Base-by-base conservation (phyloP, 306 rosid species). In the Cicer bijugum region DNA sequence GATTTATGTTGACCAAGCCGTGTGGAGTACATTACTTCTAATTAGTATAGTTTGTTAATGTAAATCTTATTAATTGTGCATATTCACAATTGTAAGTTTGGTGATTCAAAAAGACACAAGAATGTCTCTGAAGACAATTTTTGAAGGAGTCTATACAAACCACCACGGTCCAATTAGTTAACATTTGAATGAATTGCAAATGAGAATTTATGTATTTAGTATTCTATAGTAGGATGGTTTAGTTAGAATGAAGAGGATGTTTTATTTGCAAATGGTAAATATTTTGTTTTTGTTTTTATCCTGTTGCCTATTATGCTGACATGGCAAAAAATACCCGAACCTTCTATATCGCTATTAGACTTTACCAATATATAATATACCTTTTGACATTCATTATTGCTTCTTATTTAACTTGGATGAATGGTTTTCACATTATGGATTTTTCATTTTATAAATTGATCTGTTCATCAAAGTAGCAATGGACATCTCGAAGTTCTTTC, bases 381-480 rank as follows among this genome's bases (percentile, higher is more conserved):
- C 48, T 76, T 75, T 81, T 86, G 89, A 84, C 92, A 72, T 82
- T 66, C 39, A 10, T 1, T 11, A 71, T 53, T 75, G 37, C 4
- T 53, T 67, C 43, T 63, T 64, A 63, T n/a, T 59, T 59, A 75
- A 60, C 40, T 73, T 70, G 37, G 63, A 55, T 71, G 51, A 57
- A 58, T 74, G 19, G 16, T 23, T 63, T 62, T 48, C 58, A 50
- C 63, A 58, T 17, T 52, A 14, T 57, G 59, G 35, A 59, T 14
- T 39, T 56, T 6, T 82, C 64, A 14, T 33, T 50, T 52, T 37
- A 14, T n/a, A 63, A 75, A 71, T 52, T 43, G 45, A 56, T 73
- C 59, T 58, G 17, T 68, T 47, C 74, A 35, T 59, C 79, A 50
- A 17, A 67, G 65, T 64, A 75, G 6, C 60, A 66, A 86, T 89